These are phyloP conservation scores for Erodium moschatum DNA, from an alignment of 441 rosid species.

Conservation along the genomic window DNA sequence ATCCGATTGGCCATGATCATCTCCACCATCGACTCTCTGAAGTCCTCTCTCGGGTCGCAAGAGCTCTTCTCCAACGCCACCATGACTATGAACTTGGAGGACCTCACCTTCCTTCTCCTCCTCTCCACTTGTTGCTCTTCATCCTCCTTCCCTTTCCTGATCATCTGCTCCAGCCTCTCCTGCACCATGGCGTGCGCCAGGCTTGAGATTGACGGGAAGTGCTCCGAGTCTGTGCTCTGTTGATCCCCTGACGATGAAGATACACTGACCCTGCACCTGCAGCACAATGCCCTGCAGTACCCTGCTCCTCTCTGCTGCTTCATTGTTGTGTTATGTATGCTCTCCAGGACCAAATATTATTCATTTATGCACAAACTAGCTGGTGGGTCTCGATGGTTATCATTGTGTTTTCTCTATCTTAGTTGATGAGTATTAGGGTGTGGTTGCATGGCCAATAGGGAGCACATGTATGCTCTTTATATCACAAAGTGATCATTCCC, in stretches of 20 bases:
- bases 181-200: conserved; percentile 85
- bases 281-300: conserved; percentile 59
- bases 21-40: conserved; percentile 70
- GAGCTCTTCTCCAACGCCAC: conserved; percentile 78
- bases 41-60: conserved; percentile 70
- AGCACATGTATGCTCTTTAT: conserved; percentile 33
- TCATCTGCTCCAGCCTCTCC: conserved; percentile 78
- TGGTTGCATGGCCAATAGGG: conserved; percentile 33
- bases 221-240: conserved; percentile 27
- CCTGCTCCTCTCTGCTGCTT: conserved; percentile 35
- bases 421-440: conserved; percentile 9
- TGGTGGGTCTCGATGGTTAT: conserved; percentile 31
- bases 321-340: conserved; percentile 6
- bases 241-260: conserved; percentile 45
- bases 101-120: background rate
- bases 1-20: conserved; percentile 63
- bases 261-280: conserved; percentile 56
- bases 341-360: conserved; percentile 11
- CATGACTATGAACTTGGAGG: conserved; percentile 68
- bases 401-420: conserved; percentile 33
- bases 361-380: conserved; percentile 35
- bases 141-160: conserved; percentile 48
- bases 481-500: conserved; percentile 29
- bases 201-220: conserved; percentile 54
- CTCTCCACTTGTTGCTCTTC: conserved; percentile 23